Percentiles rank a stretch among this genome's conserved stretches.
Conservation (phyloP, 371 early-diverging fungal genomes). For the Capillidium heterosporum region DNA sequence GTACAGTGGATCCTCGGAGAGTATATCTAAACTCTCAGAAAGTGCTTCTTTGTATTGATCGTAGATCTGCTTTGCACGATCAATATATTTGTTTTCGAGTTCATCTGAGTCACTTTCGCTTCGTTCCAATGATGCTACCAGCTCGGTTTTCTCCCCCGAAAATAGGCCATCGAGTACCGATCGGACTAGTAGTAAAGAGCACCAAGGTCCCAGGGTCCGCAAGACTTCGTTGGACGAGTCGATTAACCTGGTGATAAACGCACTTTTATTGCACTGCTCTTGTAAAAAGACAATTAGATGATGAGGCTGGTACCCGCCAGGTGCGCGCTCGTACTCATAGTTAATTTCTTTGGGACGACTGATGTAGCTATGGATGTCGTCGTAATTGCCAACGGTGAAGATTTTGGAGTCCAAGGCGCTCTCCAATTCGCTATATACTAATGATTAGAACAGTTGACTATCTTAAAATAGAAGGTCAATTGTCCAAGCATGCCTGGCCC, state of each 20-base stretch:
- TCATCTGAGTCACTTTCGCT: constrained; percentile 3
- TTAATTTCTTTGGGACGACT: constrained; percentile 28
- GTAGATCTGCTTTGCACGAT: constrained; percentile 11
- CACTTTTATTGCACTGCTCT: constrained; percentile 15
- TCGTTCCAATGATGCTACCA: too few species aligned
- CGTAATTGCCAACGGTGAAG: constrained; percentile 29
- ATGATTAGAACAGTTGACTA: too few species aligned
- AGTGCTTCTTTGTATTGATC: constrained; percentile 6
- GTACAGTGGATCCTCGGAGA: constrained; percentile 9
- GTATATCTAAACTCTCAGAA: background rate
- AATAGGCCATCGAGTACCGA: constrained; percentile 13
- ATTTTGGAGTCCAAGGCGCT: constrained; percentile 37
- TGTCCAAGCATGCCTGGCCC: background rate
- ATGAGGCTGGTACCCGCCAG: constrained; percentile 15
- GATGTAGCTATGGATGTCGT: constrained; percentile 14
- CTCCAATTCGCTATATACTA: constrained; percentile 36
- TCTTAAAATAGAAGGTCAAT: too few species aligned
- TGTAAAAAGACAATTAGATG: constrained; percentile 18
- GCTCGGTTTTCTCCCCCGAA: too few species aligned
- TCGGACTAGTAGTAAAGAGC: constrained; percentile 31
- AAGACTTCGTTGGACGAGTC: constrained; percentile 14
- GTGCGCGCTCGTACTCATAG: constrained; percentile 19
- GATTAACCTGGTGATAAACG: constrained; percentile 20
- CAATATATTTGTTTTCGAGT: constrained; percentile 7
- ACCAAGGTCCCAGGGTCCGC: constrained; percentile 46